Conservation (phyloP, 2,329 filamentous ascomycete species). For the Pseudocercospora eumusae region DNA sequence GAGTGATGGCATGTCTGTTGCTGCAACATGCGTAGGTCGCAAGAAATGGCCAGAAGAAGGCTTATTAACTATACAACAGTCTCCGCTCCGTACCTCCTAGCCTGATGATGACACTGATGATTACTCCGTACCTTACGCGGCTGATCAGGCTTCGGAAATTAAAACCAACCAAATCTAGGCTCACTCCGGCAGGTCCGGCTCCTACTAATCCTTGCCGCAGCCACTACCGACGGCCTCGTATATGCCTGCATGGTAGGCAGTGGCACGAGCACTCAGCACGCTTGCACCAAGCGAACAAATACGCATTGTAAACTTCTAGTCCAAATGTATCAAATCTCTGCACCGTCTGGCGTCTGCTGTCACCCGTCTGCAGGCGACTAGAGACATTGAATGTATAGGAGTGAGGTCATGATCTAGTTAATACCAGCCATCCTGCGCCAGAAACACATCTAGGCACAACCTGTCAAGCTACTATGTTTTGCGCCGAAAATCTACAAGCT, state of each 20-base stretch:
- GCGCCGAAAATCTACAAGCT: constrained; percentile 4
- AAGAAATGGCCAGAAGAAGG: too few relatives aligned
- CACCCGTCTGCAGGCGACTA: constrained; percentile 2
- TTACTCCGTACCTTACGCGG: too few relatives aligned
- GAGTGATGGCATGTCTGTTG: too few relatives aligned
- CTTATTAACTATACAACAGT: too few relatives aligned
- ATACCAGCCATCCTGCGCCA: constrained; percentile 8
- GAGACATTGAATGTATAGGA: neutral
- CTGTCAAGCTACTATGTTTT: constrained; percentile 7
- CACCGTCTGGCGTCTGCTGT: neutral
- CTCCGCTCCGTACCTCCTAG: too few relatives aligned
- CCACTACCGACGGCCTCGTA: constrained; percentile 7
- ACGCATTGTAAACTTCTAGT: constrained; percentile 6
- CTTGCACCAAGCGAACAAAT: constrained; percentile 9
- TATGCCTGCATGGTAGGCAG: constrained; percentile 2
- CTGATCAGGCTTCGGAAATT: constrained; percentile 10
- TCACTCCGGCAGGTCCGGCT: neutral
- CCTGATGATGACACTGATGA: too few relatives aligned
- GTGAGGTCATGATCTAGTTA: constrained; percentile 3
- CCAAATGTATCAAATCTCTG: constrained; percentile 1
- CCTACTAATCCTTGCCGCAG: constrained; percentile 1
- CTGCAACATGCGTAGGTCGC: neutral
- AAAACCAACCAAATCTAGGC: constrained; percentile 2
- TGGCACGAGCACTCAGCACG: constrained; percentile 10
- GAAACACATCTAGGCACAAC: constrained; percentile 6